Evolutionary conservation across 805 yeast species (phyloP), one percentile per base, ranked within the genome.

Genomic region (Hanseniaspora valbyensis): DNA sequence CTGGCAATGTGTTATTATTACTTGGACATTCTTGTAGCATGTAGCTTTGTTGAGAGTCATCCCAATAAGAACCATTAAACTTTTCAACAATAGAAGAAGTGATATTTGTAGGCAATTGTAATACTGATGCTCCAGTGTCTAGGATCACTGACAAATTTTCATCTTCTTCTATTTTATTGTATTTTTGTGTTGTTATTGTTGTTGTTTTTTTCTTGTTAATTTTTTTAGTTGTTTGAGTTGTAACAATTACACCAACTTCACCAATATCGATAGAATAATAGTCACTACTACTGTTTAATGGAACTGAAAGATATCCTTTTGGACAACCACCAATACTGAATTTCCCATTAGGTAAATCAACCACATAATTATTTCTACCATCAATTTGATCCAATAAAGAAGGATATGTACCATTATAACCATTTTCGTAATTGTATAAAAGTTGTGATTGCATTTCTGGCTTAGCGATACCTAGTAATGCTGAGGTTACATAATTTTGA

Each of bases 71-170:
- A 21, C 14, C 14, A 4, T 37, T 28, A 34, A 34, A 34, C 5
- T 34, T 6, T 6, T 13, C n/a, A 32, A n/a, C 16, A 13, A 32
- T 5, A 9, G 24, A 16, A 9, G 38, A n/a, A 24, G n/a, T 21
- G 10, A 43, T 43, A 6, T 33, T 25, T 12, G 9, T 18, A 19
- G 49, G 49, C 14, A 44, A 29, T 21, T 44, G 42, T 13, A 44
- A 8, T 1, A 44, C 37, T 1, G 49, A 44, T 2, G 49, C 24
- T n/a, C 49, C 49, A 14, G 49, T 37, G 28, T 44, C 49, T 24
- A 44, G 29, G 9, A 37, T 37, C 9, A 39, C 25, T 21, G 18
- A 18, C 10, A 37, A 22, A 28, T 29, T 13, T 16, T 36, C 13
- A 10, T 19, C 5, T 18, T n/a, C 39, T 16, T n/a, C 13, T 16